These are phyloP conservation scores for Parasitella parasitica DNA, from an alignment of 371 early-diverging fungal species.

Conservation along the genomic window DNA sequence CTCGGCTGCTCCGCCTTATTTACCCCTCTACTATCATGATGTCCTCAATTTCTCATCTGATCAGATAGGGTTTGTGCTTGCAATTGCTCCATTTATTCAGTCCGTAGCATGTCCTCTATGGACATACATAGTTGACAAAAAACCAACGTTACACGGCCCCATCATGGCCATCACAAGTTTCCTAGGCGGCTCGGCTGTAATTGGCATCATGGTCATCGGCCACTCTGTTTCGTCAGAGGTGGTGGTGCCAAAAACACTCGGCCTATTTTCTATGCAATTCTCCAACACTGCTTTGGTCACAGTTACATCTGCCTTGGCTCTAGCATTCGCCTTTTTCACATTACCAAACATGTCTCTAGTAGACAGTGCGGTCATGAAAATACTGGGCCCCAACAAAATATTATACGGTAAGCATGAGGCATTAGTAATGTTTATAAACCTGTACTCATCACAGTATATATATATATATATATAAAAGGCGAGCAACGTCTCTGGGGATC, in stretches of 20 bases:
- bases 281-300: constrained; percentile 20
- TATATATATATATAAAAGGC: constrained; percentile 19
- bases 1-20: constrained; percentile 43
- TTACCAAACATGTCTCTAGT: constrained; percentile 44
- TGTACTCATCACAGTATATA: background rate
- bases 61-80: constrained; percentile 45
- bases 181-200: constrained; percentile 36
- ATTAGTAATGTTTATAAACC: background rate
- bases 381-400: constrained; percentile 48
- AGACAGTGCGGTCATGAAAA: constrained; percentile 52
- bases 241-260: constrained; percentile 2
- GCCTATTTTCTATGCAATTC: constrained; percentile 3
- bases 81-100: constrained; percentile 52
- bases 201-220: constrained; percentile 38
- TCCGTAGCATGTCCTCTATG: constrained; percentile 49
- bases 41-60: constrained; percentile 40
- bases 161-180: constrained; percentile 40
- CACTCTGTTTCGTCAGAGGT: constrained; percentile 25
- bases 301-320: constrained; percentile 26
- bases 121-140: constrained; percentile 41
- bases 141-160: constrained; percentile 35
- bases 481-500: constrained; percentile 49
- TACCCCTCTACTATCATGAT: constrained; percentile 43
- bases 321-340: constrained; percentile 42
- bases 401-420: constrained; percentile 32